A percentile compares a stretch with the other conserved stretches of the same genome.
Evolutionary conservation across 371 early-diverging fungal genomes (phyloP).

Genomic region (Apophysomyces trapeziformis): DNA sequence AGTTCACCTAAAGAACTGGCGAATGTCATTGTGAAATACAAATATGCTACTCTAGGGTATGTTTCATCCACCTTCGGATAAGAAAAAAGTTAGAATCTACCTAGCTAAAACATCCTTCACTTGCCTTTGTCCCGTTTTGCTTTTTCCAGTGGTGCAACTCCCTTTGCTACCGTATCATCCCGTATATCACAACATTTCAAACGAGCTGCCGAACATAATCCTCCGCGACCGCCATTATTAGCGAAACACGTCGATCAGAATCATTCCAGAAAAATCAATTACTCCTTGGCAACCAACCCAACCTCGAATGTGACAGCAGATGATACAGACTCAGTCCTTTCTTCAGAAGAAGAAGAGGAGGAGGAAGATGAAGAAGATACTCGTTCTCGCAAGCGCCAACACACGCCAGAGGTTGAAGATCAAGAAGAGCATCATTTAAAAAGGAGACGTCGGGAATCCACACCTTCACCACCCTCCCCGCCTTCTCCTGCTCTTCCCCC

Average conservation of each 20-base stretch:
- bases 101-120: not conserved
- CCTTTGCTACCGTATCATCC: slow-evolving; percentile 91
- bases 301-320: not conserved
- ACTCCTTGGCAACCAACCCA: slow-evolving; percentile 64
- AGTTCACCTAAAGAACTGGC: slow-evolving; percentile 83
- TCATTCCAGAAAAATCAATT: slow-evolving; percentile 80
- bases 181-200: slow-evolving; percentile 88
- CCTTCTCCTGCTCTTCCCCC: slow-evolving; percentile 18
- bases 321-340: not conserved
- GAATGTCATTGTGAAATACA: slow-evolving; percentile 74
- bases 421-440: slow-evolving; percentile 12
- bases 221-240: slow-evolving; percentile 73
- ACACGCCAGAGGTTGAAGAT: not conserved
- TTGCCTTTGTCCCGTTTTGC: not conserved
- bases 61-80: not conserved
- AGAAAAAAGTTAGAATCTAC: not conserved
- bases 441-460: slow-evolving; percentile 15
- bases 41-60: slow-evolving; percentile 77
- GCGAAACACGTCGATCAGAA: slow-evolving; percentile 75
- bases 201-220: slow-evolving; percentile 73
- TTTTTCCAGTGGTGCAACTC: slow-evolving; percentile 71
- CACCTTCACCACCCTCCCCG: slow-evolving; percentile 13
- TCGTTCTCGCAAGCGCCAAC: not conserved
- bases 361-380: slow-evolving; percentile 17
- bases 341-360: slow-evolving; percentile 16